Base-by-base conservation (phyloP, 2,329 filamentous ascomycete genomes). In the Ophiostoma tasmaniense region DNA sequence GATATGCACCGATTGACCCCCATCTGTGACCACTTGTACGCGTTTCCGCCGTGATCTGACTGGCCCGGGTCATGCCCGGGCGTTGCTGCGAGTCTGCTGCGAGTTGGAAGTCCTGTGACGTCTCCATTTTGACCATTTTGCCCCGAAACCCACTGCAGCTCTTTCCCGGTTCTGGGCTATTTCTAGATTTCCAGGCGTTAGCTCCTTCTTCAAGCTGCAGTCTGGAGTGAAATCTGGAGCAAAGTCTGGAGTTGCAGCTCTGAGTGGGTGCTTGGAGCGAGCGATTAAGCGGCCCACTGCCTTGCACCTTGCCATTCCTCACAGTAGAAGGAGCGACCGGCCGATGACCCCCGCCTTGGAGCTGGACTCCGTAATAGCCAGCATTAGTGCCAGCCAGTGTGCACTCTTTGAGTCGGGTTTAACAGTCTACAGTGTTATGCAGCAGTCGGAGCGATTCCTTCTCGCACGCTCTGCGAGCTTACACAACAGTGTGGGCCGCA, bases 221-320 rank as follows among this genome's bases (percentile, higher is more conserved):
- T n/a, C 17, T 10, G 42, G 42, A 45, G 42, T 45, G 42, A n/a
- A 45, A n/a, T n/a, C 42, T 45, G 42, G 20, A 45, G 42, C 17
- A 45, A 20, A 55, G 59, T 62, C 28, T 35, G 28, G 28, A 33
- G 59, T 20, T 22, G 62, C 42, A 35, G 20, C 61, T 64, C n/a
- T 66, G 22, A 45, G 39, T 28, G 25, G n/a, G 2, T 8, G n/a
- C 37, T 70, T 67, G 50, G 33, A 70, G 68, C 68, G 68, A 70
- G n/a, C 22, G 42, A 65, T 69, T 67, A 55, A 70, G 69, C 69
- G 65, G 67, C n/a, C n/a, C 35, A 35, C 28, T 20, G 11, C 20
- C 28, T 33, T 33, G 10, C 17, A 33, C 33, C 33, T 33, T 33
- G 33, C 33, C 11, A 35, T 62, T 20, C 10, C 35, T 14, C 20